Conservation (phyloP, 257 asterid species). For the Ligustrum vulgare region DNA sequence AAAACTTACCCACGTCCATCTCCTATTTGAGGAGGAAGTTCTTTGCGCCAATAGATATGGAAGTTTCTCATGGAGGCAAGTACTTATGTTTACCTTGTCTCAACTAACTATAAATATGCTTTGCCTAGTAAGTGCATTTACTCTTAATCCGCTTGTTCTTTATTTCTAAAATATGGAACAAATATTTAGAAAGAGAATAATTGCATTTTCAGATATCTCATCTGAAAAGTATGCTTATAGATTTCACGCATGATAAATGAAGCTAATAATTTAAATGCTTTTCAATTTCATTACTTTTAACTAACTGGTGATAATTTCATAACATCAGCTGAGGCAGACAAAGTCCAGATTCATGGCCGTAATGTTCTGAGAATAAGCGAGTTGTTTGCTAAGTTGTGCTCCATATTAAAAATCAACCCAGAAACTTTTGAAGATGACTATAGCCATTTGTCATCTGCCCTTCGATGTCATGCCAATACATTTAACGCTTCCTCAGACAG, state of each 20-base stretch:
- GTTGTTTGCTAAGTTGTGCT: slow-evolving; percentile 62
- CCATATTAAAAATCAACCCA: slow-evolving; percentile 45
- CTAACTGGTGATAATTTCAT: slow-evolving; percentile 27
- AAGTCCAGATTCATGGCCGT: slow-evolving; percentile 55
- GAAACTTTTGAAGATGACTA: slow-evolving; percentile 38
- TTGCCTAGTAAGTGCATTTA: slow-evolving; percentile 5
- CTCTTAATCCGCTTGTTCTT: not conserved
- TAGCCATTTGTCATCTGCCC: slow-evolving; percentile 33
- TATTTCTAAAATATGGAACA: slow-evolving; percentile 6
- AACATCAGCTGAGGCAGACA: slow-evolving; percentile 44
- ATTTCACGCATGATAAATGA: slow-evolving; percentile 6
- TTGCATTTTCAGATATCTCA: not conserved
- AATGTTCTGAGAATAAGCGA: slow-evolving; percentile 70
- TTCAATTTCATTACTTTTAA: slow-evolving; percentile 9
- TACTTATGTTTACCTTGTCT: slow-evolving; percentile 13
- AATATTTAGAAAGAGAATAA: not conserved
- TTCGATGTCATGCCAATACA: slow-evolving; percentile 39
- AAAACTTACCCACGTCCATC: slow-evolving; percentile 55
- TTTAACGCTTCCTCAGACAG: slow-evolving; percentile 42
- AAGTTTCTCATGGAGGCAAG: slow-evolving; percentile 58
- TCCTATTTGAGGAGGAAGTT: slow-evolving; percentile 58
- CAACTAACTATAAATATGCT: slow-evolving; percentile 3
- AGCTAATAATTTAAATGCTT: not conserved
- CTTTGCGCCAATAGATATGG: slow-evolving; percentile 50
- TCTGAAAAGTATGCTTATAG: slow-evolving; percentile 6